Percentiles rank a stretch among this genome's conserved stretches.
These are phyloP conservation scores for Fusarium pseudocircinatum DNA, from an alignment of 2,329 filamentous ascomycete species.

Conservation along the genomic window DNA sequence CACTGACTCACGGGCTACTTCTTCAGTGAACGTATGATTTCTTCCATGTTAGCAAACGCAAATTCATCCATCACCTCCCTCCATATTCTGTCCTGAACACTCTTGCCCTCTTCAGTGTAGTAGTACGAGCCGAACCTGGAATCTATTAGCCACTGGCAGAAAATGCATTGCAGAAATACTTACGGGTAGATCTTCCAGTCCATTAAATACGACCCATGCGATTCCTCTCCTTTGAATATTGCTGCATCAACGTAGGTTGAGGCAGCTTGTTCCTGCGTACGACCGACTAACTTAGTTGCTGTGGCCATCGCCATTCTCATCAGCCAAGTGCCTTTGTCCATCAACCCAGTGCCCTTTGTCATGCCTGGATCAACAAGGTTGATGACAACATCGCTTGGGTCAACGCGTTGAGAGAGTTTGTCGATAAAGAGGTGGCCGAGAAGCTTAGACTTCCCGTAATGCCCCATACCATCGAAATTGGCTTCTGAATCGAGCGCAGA, in stretches of 20 bases:
- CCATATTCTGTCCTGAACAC: not conserved
- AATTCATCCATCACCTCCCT: constrained; percentile 11
- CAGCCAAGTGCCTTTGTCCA: not conserved
- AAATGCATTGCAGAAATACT: not conserved
- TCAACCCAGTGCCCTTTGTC: not conserved
- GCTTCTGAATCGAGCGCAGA: not conserved
- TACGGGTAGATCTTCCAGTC: constrained; percentile 5
- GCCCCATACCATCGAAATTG: not conserved
- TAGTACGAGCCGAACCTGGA: not conserved
- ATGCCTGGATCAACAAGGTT: constrained; percentile 2
- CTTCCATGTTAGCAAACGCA: not conserved
- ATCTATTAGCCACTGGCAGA: fast-evolving
- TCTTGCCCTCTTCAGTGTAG: not conserved
- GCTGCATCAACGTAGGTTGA: not conserved
- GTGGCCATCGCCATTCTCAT: not conserved
- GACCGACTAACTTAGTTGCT: not conserved
- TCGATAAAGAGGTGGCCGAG: not conserved
- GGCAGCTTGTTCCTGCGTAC: not conserved
- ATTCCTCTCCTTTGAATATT: not conserved
- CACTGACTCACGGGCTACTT: fast-evolving
- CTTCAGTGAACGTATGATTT: not conserved
- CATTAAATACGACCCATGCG: constrained; percentile 3
- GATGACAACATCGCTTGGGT: not conserved
- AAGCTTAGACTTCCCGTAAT: not conserved
- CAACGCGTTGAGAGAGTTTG: not conserved